Evolutionary conservation across 208 protist species (phyloP).

Genomic region (Trichomonas tenax): DNA sequence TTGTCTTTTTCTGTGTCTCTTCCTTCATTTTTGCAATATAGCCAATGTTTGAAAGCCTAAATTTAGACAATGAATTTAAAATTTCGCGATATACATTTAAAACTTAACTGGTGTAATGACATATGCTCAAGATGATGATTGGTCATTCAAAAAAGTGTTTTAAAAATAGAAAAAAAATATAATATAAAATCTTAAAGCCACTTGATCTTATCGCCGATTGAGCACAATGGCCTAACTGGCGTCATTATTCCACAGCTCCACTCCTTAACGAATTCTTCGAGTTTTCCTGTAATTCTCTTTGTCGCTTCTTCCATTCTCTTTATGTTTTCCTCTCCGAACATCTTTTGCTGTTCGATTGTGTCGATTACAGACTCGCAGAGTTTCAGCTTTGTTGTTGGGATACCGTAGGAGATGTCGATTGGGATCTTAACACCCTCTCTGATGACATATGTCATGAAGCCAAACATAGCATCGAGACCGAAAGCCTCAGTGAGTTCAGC

Average conservation of each 20-base stretch:
- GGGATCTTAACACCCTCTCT: background rate
- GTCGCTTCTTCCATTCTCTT: background rate
- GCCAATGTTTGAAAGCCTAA: no score
- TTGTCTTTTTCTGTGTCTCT: no score
- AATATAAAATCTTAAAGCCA: background rate
- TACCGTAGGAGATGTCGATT: background rate
- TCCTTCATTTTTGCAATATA: no score
- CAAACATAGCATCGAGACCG: background rate
- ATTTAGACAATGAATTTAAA: no score
- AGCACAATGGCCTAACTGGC: background rate
- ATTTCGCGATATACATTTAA: no score
- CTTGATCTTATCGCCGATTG: background rate
- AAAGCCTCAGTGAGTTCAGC: background rate
- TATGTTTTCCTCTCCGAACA: background rate
- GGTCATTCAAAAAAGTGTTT: no score
- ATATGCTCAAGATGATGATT: no score
- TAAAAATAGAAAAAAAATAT: background rate
- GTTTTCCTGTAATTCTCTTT: background rate
- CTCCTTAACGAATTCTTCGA: background rate
- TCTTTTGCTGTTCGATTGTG: background rate
- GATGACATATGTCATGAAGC: background rate
- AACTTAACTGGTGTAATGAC: no score
- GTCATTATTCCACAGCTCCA: background rate
- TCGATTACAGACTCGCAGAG: background rate
- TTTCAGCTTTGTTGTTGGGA: background rate